A percentile compares a stretch with the other conserved stretches of the same genome.
Evolutionary conservation across 306 rosid genomes (phyloP).

Genomic region (Hylodesmum podocarpum): DNA sequence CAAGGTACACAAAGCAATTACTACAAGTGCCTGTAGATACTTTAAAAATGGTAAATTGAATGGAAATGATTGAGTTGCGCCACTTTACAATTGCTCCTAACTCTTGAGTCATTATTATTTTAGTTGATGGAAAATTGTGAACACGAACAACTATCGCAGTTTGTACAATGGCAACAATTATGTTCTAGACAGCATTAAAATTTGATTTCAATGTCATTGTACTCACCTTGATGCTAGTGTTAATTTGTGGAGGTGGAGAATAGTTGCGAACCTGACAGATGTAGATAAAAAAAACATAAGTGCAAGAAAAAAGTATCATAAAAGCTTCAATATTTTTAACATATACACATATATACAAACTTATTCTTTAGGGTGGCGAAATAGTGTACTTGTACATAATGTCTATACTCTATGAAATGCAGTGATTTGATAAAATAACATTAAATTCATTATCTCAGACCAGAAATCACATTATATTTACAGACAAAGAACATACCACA

Average conservation of each 20-base stretch:
- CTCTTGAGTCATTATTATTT: not conserved
- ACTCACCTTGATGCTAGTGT: conserved; percentile 98
- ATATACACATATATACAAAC: not conserved
- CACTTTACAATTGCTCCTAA: not conserved
- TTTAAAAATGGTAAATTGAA: conserved; percentile 8
- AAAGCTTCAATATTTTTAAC: not conserved
- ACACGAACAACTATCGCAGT: not conserved
- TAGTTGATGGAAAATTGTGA: not conserved
- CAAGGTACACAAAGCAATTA: conserved; percentile 20
- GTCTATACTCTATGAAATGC: not conserved
- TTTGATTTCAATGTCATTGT: not conserved
- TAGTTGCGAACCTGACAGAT: conserved; percentile 86
- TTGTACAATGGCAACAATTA: conserved; percentile 12
- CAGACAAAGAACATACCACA: conserved; percentile 54
- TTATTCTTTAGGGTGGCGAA: not conserved
- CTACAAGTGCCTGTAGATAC: conserved; percentile 12
- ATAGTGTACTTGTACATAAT: not conserved
- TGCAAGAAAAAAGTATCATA: conserved; percentile 10
- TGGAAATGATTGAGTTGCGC: conserved; percentile 21
- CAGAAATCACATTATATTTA: conserved; percentile 8
- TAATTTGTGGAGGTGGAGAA: conserved; percentile 79
- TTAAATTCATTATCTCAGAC: not conserved
- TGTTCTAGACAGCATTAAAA: conserved; percentile 9
- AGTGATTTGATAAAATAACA: conserved; percentile 15
- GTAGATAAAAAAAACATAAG: conserved; percentile 2